Evolutionary conservation across 2,329 filamentous ascomycete genomes (phyloP).

Genomic region (Thelonectria discophora): DNA sequence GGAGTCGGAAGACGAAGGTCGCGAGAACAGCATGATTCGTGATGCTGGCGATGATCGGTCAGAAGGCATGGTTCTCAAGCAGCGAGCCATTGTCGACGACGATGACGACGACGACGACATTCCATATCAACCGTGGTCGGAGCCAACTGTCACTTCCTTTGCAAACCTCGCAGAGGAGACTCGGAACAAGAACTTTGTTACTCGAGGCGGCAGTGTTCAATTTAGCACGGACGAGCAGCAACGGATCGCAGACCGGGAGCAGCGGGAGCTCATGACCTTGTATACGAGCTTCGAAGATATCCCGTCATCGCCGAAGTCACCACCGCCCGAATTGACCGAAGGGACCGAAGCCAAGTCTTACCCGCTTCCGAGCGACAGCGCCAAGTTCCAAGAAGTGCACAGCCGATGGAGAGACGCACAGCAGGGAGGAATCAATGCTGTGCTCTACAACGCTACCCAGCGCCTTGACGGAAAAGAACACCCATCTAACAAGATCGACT

Average conservation of each 20-base stretch:
- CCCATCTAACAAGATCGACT: constrained; percentile 50
- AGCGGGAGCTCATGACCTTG: constrained; percentile 68
- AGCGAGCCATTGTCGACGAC: constrained; percentile 56
- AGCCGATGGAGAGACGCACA: constrained; percentile 58
- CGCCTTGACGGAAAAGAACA: constrained; percentile 53
- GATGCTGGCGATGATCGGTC: constrained; percentile 78
- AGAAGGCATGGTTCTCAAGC: constrained; percentile 75
- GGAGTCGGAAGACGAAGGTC: constrained; percentile 73
- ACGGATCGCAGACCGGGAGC: constrained; percentile 65
- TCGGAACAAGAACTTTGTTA: constrained; percentile 60
- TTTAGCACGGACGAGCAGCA: constrained; percentile 66
- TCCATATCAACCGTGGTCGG: constrained; percentile 62
- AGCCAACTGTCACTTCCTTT: constrained; percentile 59
- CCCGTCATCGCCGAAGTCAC: constrained; percentile 65
- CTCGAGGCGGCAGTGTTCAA: constrained; percentile 60
- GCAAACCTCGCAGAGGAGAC: constrained; percentile 55
- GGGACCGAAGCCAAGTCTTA: constrained; percentile 42
- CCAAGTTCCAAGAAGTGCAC: constrained; percentile 59
- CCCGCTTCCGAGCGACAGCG: constrained; percentile 51
- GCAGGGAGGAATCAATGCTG: constrained; percentile 54
- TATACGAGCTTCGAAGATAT: constrained; percentile 65
- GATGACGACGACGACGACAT: constrained; percentile 68
- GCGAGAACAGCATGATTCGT: constrained; percentile 72
- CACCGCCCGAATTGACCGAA: constrained; percentile 48
- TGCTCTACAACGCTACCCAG: constrained; percentile 54